Base-by-base conservation (phyloP, 2,329 filamentous ascomycete species). In the Pyrenochaeta sp. region DNA sequence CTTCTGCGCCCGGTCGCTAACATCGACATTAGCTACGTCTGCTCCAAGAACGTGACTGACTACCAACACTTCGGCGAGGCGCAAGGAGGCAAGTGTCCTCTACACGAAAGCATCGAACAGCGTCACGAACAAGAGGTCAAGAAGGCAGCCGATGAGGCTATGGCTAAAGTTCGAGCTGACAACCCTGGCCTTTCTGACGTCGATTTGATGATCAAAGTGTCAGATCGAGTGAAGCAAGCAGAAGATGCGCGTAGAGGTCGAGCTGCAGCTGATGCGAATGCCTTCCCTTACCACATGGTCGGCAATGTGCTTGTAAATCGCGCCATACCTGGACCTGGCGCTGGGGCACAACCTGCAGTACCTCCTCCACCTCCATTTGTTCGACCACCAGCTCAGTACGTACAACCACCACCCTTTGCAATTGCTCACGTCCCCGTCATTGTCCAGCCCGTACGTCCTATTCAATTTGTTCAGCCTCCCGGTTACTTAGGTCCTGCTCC, bases 31-130 rank as follows among this genome's bases (percentile, higher is more conserved):
- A 90, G 88, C 71, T 92, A 93, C 67, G 82, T 92, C 42, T 96
- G 92, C 78, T 88, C 87, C 24, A 82, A 89, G 66, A 77, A 83
- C 46, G 79, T 87, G 24, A 85, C 83, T 55, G 75, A 84, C 54
- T 95, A 96, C 68, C 65, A 80, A 0, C 92, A 96, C 75, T 96
- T 96, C 68, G 80, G 89, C 58, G 84, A 89, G 13, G 36, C 32
- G 2, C 46, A 15, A 34, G 37, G 24, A 43, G 63, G 64, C 5
- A 86, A 85, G 58, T 94, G 91, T 61, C 87, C 88, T 1, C 78
- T 93, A 0, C 91, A 90, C 64, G 91, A 93, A 48, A 82, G 82
- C 43, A 70, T 77, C 15, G 84, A 88, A 62, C 72, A 82, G 43
- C 84, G 88, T 3, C 89, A 93, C 63, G 78, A 87, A 25, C 72